Evolutionary conservation across 805 yeast genomes (phyloP), one percentile per base, ranked within the genome.

Genomic region (Barnettozyma sucrosica): DNA sequence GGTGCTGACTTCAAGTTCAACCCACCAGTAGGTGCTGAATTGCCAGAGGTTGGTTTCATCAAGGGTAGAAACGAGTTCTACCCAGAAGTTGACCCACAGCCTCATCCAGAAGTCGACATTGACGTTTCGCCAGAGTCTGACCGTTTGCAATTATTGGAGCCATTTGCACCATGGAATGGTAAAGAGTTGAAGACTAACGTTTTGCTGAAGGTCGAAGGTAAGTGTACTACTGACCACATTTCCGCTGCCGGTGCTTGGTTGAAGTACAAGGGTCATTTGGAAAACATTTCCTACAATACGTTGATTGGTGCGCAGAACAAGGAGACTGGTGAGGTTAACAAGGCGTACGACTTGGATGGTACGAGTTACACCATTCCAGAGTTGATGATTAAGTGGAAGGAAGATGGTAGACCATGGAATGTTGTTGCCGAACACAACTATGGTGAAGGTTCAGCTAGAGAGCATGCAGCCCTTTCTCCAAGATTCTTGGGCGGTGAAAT

Each of bases 381-480:
- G 57, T 76, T 90, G 51, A 93, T 93, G 97, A 85, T 83, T 68
- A 86, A 86, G 67, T 93, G 97, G 97, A 90, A 92, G 66, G 72
- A 80, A 44, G 93, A 88, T 51, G 57, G 68, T 16, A 77, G 85
- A 58, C 93, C 95, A 19, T 92, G 99, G 99, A 77, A 81, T 55
- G 97, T 93, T 40, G 85, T 93, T 54, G 98, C 97, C 46, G 99
- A 93, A 67, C 96, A 93, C 66, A 92, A 92, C 70, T 93, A 92
- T 63, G 99, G 99, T 70, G 99, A 92, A 74, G 99, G 99, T 60
- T 90, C 97, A 43, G 97, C 99, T 28, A 86, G 99, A 78, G 99
- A 92, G 68, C 99, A 92, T 63, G 99, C 99, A 41, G 98, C 98
- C 14, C 75, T 93, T 56, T 88, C 93, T 30, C 99, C 98, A 48